A percentile compares a stretch with the other conserved stretches of the same genome.
Evolutionary conservation across 345 rosid species (phyloP).

Genomic region (Erucastrum elatum): DNA sequence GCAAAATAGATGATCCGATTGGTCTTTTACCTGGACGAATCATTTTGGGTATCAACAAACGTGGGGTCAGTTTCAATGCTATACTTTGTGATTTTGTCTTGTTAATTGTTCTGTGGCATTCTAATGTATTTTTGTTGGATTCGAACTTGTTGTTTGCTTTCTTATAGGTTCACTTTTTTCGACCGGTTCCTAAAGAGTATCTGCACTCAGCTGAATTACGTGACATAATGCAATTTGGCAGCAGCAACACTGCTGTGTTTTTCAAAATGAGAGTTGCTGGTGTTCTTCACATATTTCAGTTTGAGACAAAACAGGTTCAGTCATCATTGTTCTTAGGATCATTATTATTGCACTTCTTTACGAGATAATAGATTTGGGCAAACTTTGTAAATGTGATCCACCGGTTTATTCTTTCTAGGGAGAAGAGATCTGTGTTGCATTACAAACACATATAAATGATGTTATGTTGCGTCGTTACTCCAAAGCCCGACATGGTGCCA

Average conservation of each 20-base stretch:
- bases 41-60: slow-evolving; percentile 90
- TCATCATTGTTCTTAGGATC: slow-evolving; percentile 2
- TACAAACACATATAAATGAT: slow-evolving; percentile 98
- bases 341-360: neutral
- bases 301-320: slow-evolving; percentile 94
- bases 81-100: too few relatives aligned
- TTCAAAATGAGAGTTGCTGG: slow-evolving; percentile 99
- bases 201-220: slow-evolving; percentile 92
- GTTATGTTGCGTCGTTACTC: slow-evolving; percentile 98
- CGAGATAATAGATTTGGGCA: neutral
- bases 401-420: slow-evolving; percentile 54
- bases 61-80: slow-evolving; percentile 69
- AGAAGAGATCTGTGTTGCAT: slow-evolving; percentile 97
- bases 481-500: slow-evolving; percentile 73
- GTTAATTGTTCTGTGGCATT: neutral
- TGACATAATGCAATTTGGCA: slow-evolving; percentile 99
- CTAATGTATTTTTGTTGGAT: slow-evolving; percentile 6
- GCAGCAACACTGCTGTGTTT: slow-evolving; percentile 96
- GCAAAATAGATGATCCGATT: slow-evolving; percentile 97
- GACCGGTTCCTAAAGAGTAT: slow-evolving; percentile 97
- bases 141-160: slow-evolving; percentile 27
- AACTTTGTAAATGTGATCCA: slow-evolving; percentile 12
- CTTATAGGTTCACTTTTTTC: slow-evolving; percentile 86
- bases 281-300: slow-evolving; percentile 94
- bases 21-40: slow-evolving; percentile 95